phyloP scores from a whole-genome alignment of 1,284 basidiomycete genomes.

The Trichosporon sp. region DNA sequence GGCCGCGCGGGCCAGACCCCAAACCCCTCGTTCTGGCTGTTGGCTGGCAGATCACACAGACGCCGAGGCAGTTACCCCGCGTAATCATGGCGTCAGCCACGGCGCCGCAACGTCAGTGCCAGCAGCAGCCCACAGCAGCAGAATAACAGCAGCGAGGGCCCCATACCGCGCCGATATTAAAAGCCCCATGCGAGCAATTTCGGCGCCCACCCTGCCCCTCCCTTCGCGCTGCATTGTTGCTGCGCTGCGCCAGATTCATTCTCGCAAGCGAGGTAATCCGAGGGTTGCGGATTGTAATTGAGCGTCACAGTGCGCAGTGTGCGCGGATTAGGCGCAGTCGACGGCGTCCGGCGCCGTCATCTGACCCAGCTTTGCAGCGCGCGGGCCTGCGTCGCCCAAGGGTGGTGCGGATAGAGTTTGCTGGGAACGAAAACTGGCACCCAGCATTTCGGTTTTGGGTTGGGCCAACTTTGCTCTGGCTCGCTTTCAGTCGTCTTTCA shows the following conservation, averaged over 20 bases:
- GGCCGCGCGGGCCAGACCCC: not conserved
- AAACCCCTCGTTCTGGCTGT: too few species aligned
- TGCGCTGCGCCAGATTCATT: not conserved
- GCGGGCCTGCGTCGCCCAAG: too few species aligned
- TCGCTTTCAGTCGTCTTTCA: not conserved
- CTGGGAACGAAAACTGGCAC: not conserved
- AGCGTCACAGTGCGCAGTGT: not conserved
- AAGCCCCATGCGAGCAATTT: not conserved
- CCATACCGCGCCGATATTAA: not conserved
- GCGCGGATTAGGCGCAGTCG: not conserved
- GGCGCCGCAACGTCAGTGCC: not conserved
- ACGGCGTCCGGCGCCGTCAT: not conserved
- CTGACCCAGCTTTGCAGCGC: not conserved
- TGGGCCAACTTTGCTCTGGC: not conserved
- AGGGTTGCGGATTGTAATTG: not conserved
- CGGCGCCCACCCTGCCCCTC: too few species aligned
- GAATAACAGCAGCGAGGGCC: not conserved
- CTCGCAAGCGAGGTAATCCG: not conserved
- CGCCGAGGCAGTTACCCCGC: not conserved
- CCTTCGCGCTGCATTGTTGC: too few species aligned
- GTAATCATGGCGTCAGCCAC: slow-evolving; percentile 1
- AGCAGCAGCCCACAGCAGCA: not conserved
- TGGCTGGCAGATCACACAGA: not conserved
- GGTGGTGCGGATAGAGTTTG: not conserved
- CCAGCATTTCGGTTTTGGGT: not conserved